phyloP scores from a whole-genome alignment of 768 basidiomycete genomes.

The Aureoboletus auriporus region DNA sequence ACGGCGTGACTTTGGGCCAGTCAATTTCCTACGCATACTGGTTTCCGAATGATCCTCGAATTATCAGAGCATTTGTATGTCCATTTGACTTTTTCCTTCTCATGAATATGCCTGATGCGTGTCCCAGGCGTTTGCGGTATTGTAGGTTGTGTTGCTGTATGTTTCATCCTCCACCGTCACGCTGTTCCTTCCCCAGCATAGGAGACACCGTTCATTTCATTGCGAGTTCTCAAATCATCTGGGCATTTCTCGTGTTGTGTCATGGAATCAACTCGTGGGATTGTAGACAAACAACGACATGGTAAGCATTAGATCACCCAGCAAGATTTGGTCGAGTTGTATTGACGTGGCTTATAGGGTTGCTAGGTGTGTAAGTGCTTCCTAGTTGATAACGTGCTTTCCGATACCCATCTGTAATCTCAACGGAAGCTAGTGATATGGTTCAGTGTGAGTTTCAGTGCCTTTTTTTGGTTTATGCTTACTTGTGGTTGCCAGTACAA shows the following conservation, averaged over 20 bases:
- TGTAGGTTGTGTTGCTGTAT: neutral
- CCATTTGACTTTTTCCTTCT: neutral
- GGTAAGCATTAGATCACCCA: neutral
- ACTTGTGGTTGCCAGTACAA: neutral
- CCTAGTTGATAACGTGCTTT: neutral
- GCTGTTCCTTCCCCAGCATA: neutral
- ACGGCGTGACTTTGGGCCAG: conserved; percentile 12
- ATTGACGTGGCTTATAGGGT: conserved; percentile 5
- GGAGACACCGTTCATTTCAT: conserved; percentile 7
- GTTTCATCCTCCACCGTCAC: neutral
- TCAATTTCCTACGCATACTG: conserved; percentile 4
- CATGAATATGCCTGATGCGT: neutral
- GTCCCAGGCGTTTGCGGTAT: neutral
- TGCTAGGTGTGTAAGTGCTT: neutral
- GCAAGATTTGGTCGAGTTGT: neutral
- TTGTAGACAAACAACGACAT: neutral
- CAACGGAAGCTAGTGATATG: neutral
- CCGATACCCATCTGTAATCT: neutral
- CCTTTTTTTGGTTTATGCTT: neutral
- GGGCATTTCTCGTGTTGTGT: conserved; percentile 1
- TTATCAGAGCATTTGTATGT: neutral
- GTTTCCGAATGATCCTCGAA: conserved; percentile 8
- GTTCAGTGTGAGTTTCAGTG: neutral
- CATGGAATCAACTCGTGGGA: neutral
- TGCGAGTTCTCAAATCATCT: neutral